Conservation (phyloP, 768 basidiomycete species). For the Hysterangium stoloniferum region DNA sequence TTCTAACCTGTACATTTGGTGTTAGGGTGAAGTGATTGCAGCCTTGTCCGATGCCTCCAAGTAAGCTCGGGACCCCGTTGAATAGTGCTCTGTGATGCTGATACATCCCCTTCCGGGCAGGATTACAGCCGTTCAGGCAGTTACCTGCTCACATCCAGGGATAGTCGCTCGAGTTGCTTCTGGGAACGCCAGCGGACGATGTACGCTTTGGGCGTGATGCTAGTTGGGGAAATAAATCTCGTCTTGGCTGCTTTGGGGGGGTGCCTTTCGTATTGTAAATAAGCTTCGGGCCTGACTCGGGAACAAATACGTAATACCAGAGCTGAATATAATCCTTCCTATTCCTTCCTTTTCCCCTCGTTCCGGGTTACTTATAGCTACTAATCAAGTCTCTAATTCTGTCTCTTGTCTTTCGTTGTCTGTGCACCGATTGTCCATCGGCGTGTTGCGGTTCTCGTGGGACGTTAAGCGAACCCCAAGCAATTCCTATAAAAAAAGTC, state of each 20-base stretch:
- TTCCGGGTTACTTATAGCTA: too few species aligned
- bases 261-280: too few species aligned
- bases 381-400: not conserved
- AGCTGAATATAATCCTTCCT: not conserved
- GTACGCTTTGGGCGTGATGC: conserved; percentile 78
- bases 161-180: conserved; percentile 66
- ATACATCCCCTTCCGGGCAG: conserved; percentile 27
- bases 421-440: not conserved
- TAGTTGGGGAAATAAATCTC: too few species aligned
- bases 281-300: too few species aligned
- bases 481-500: not conserved
- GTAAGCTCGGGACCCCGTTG: too few species aligned
- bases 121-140: conserved; percentile 80
- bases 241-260: too few species aligned
- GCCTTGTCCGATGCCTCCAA: conserved; percentile 48
- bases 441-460: not conserved
- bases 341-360: not conserved
- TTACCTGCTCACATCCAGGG: conserved; percentile 79
- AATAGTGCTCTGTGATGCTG: not conserved
- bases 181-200: conserved; percentile 74
- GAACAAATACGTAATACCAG: too few species aligned
- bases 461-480: conserved; percentile 4
- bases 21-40: conserved; percentile 64
- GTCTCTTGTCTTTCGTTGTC: not conserved
- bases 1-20: not conserved